Evolutionary conservation across 106 monocot species (phyloP).

Genomic region (Alisma plantagoaquatica): DNA sequence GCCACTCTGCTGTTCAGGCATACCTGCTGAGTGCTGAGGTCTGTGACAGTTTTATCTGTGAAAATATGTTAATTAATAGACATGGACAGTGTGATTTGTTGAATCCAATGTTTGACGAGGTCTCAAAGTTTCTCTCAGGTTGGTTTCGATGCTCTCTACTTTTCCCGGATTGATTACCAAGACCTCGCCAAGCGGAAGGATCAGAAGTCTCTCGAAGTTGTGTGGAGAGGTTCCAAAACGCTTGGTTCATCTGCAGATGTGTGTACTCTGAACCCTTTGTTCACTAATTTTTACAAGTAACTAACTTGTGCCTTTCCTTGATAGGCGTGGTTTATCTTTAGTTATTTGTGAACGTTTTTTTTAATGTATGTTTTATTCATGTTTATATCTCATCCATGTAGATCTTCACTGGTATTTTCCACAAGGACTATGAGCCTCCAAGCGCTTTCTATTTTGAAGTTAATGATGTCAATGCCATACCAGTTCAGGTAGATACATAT

Average conservation of each 20-base stretch:
- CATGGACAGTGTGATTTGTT: too few relatives aligned
- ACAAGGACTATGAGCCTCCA: constrained; percentile 87
- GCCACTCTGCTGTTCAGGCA: constrained; percentile 95
- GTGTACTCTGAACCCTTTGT: too few relatives aligned
- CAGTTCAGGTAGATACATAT: constrained; percentile 57
- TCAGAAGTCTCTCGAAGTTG: constrained; percentile 78
- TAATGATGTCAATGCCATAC: constrained; percentile 49
- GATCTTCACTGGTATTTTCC: constrained; percentile 91
- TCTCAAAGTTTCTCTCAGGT: constrained; percentile 48
- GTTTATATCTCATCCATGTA: constrained; percentile 23
- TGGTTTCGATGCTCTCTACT: constrained; percentile 95
- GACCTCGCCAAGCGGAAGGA: constrained; percentile 50
- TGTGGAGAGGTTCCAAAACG: constrained; percentile 79
- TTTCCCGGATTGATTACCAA: constrained; percentile 96
- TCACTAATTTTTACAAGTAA: too few relatives aligned
- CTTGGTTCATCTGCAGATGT: constrained; percentile 88
- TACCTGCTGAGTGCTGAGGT: constrained; percentile 93
- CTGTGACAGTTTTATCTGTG: too few relatives aligned
- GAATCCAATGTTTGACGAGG: too few relatives aligned
- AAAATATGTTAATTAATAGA: too few relatives aligned
- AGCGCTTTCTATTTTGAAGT: constrained; percentile 88
- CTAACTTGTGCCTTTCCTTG: too few relatives aligned
- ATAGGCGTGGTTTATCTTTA: too few relatives aligned
- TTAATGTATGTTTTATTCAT: too few relatives aligned
- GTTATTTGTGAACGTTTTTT: too few relatives aligned